Base-by-base conservation (phyloP, 192 early-diverging fungal species). In the Coemansia sp. region DNA sequence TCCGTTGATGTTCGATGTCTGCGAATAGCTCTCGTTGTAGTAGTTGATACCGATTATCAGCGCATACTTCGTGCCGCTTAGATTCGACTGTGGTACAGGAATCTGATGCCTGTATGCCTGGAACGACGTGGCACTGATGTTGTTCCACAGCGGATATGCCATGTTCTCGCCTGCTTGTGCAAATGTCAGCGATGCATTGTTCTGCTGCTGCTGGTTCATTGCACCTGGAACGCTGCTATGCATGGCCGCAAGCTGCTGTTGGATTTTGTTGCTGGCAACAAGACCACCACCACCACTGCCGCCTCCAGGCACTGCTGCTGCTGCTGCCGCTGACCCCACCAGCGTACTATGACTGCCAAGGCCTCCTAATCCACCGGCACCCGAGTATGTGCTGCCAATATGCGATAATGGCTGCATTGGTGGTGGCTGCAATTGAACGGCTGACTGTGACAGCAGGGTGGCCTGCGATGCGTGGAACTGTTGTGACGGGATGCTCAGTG, bases 31-130 rank as follows among this genome's bases (percentile, higher is more conserved):
- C 48, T 63, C 74, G 56, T 71, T 75, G 54, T 76, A 83, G 79
- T 87, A 87, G 78, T 87, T 87, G 70, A 86, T 85, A 23, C 86
- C 86, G 10, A 87, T 74, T 18, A 87, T 70, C 10, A 87, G 73
- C 43, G 86, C 84, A 49, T 86, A 79, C 68, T 74, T 76, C 23
- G 74, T 68, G 40, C 79, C 75, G 41, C 70, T 56, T 21, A 74
- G 45, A 47, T 76, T 71, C n/a, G 71, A 74, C 65, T 70, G 50
- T 44, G 59, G 59, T 37, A 75, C 79, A 16, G 70, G 53, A 43
- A 75, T 68, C 58, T 72, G 70, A 64, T 81, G 79, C 64, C 69
- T 70, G 54, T 71, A 72, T 23, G 69, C 74, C 12, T 69, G 50
- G 64, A 75, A 75, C 43, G 62, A 52, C 48, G 62, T 61, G 0